Base-by-base conservation (phyloP, 2,329 filamentous ascomycete genomes). In the Tolypocladium cylindrosporum region DNA sequence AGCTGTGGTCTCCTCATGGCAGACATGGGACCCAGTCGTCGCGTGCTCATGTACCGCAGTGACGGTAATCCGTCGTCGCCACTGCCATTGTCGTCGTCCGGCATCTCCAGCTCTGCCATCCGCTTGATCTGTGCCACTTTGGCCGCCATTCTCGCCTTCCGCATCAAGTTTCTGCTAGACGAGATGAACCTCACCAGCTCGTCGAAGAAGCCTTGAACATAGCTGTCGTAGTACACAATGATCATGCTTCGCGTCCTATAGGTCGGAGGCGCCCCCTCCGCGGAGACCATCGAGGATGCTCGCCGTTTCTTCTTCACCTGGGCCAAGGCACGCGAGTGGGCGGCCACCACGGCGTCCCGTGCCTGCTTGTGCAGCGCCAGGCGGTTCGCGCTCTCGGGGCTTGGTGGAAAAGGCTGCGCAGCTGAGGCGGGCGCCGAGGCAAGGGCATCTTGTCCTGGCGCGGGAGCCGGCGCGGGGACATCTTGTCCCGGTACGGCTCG, bases 151-250 rank as follows among this genome's bases (percentile, higher is more conserved):
- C 90, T 94, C 56, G 88, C 90, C 72, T 93, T 95, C 54, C 92
- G 86, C 71, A 97, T 86, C 63, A 90, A 79, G 72, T 96, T 96
- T 58, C 92, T 80, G 55, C 88, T 89, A 1, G 84, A 83, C 6
- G 89, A 90, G 41, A 97, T 86, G 58, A 89, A 88, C 61, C 90
- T 87, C 58, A 96, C 91, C 55, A 96, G 75, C 57, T 87, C 80
- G 65, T 96, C 91, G 63, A 97, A 91, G 43, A 87, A 85, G 55
- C 84, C 84, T 69, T 97, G 91, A 4, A 95, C 87, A 61, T 90
- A 87, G 64, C 88, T 90, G 69, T 97, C 92, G 69, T 97, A 97
- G 72, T 91, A 92, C n/a, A 97, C 89, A 45, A 94, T 86, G 45
- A 93, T 87, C 79, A 90, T 88, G 58, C 81, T 86, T 63, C 88